Base-by-base conservation (phyloP, 495 filamentous ascomycete species). In the Patellaria atrata region DNA sequence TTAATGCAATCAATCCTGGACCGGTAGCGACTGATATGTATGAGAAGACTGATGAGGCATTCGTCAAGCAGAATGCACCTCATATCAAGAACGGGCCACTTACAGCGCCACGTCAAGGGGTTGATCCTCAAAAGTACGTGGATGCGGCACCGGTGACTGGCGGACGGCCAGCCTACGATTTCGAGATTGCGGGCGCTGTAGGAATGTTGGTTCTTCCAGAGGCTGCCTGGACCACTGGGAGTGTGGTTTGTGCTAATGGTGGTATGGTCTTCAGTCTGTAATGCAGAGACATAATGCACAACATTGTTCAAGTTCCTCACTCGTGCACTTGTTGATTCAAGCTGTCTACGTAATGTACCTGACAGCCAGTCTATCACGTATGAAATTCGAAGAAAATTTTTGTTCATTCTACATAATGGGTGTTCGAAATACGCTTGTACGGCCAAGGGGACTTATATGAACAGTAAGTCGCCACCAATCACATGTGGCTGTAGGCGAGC, bases 1-100 rank as follows among this genome's bases (percentile, higher is more conserved):
- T 92, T 23, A 94, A 93, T 51, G 72, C 77, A 0, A 64, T 94
- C 23, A 94, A 93, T 58, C 86, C 85, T 0, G 85, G 86, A 0
- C 84, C 85, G 0, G 83, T 89, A 0, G 68, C 73, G 30, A 84
- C 81, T 4, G 82, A 86, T 37, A 89, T 79, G 77, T 77, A 72
- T 32, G 56, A 58, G n/a, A 47, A 46, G 11, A 67, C 67, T 0
- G 59, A 62, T n/a, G 10, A 39, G 35, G 59, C 54, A 12, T 77
- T 79, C 47, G 63, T 64, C 58, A 43, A 54, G 13, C 58, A 63
- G 36, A 70, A 74, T 38, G 65, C 66, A 41, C 62, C 66, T 4
- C 55, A 41, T 33, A 73, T 77, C 44, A 67, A 77, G 60, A 70
- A 67, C 39, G 74, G 82, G 36, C 85, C 85, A 17, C 50, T 81